Conservation (phyloP, 177 flowering plant genomes). For the Telopea speciosissima region DNA sequence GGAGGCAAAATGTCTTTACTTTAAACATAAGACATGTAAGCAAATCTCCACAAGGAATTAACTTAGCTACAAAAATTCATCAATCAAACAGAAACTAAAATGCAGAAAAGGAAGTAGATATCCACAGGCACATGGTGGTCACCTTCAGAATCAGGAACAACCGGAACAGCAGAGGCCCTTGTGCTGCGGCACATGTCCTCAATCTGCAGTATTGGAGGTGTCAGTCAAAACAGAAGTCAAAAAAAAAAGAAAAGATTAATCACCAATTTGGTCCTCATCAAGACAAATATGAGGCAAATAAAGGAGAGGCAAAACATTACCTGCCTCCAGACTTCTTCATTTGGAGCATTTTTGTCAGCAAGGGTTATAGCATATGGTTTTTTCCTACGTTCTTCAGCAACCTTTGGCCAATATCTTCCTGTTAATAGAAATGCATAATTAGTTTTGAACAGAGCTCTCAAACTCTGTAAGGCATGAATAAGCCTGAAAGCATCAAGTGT, state of each 20-base stretch:
- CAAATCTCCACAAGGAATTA: no score
- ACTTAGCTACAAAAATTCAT: not conserved
- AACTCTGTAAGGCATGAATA: no score
- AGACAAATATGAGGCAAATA: not conserved
- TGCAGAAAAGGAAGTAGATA: not conserved
- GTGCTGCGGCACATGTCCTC: constrained; percentile 81
- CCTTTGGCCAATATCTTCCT: constrained; percentile 90
- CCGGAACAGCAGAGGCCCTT: constrained; percentile 81
- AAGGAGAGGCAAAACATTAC: constrained; percentile 29
- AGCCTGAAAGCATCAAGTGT: not conserved
- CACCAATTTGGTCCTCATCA: not conserved
- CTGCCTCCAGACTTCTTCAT: constrained; percentile 97
- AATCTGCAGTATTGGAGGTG: constrained; percentile 46
- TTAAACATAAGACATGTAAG: no score
- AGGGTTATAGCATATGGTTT: constrained; percentile 77
- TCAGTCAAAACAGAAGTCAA: constrained; percentile 1
- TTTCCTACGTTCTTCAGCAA: constrained; percentile 73
- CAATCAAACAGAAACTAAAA: not conserved
- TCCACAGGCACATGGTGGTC: constrained; percentile 1
- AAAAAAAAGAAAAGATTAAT: not conserved
- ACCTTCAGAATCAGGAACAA: constrained; percentile 92
- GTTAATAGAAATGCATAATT: constrained; percentile 5
- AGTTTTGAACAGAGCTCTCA: no score
- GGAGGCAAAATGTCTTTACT: no score
- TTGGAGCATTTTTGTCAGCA: constrained; percentile 99